Evolutionary conservation across 2,329 filamentous ascomycete genomes (phyloP), one percentile per base, ranked within the genome.

Genomic region (Coleophoma eucalyptorum): DNA sequence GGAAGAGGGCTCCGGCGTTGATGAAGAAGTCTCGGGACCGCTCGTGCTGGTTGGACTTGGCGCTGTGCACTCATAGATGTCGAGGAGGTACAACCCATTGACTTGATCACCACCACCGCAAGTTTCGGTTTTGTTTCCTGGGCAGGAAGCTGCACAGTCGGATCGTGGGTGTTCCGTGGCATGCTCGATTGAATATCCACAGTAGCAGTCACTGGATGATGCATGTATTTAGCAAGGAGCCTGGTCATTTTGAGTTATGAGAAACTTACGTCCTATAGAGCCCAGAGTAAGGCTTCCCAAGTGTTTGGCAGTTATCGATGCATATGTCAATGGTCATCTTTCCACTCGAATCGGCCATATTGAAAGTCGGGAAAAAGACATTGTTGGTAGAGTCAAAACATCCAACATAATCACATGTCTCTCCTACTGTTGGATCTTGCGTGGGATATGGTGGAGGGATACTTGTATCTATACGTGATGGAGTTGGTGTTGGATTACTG

Each of bases 101-200:
- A 26, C 26, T 16, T 21, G 20, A 26, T 43, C 42, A 11, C 42
- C 42, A 26, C 42, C 42, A 21, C 42, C 42, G n/a, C 42, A 43
- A 7, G 19, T 13, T 15, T 21, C 11, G 21, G 21, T n/a, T 4
- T 19, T 7, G 21, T 43, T 26, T 12, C 42, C 42, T 21, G 42
- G 42, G n/a, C 42, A 43, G n/a, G 42, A 21, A 5, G 42, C 42
- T 21, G 42, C 42, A 43, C 42, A 43, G n/a, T 43, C 42, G 21
- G 20, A 12, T 18, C 42, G 20, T 2, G 42, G 4, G 26, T 43
- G 21, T n/a, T 21, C 21, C 7, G 20, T 15, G 18, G 19, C 42
- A 3, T 43, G 42, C n/a, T 43, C 42, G n/a, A 43, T 43, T 15
- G 18, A 13, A 8, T 43, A 18, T 21, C 42, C 42, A 43, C 42